These are phyloP conservation scores for Solanum bulbocastanum DNA, from an alignment of 257 asterid genomes.

Conservation along the genomic window DNA sequence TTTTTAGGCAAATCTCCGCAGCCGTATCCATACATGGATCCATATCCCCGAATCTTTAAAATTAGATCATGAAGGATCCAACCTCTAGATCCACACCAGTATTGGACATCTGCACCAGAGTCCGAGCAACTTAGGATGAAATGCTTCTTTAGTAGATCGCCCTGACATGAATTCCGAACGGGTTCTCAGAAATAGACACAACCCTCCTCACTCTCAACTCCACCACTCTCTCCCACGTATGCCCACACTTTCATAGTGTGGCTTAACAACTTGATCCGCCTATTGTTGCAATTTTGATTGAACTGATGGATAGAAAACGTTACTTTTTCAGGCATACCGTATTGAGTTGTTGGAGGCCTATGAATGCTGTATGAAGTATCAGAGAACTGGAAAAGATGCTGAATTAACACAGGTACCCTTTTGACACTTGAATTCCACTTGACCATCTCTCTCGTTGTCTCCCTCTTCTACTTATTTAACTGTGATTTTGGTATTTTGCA, in stretches of 20 bases:
- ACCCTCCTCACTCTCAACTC: not conserved
- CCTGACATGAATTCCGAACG: not conserved
- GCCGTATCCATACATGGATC: not conserved
- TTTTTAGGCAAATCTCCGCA: not conserved
- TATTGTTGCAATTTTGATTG: not conserved
- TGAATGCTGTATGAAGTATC: slow-evolving; percentile 81
- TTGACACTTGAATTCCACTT: not conserved
- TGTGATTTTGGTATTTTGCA: not conserved
- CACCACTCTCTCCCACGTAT: not conserved
- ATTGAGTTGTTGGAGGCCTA: slow-evolving; percentile 86
- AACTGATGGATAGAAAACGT: not conserved
- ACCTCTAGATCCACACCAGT: not conserved
- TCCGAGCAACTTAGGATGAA: not conserved
- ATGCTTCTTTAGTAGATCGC: not conserved
- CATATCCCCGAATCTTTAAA: not conserved
- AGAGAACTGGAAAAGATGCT: slow-evolving; percentile 80
- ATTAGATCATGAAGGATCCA: not conserved
- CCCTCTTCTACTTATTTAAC: not conserved
- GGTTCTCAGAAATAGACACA: not conserved
- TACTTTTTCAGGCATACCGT: slow-evolving; percentile 56
- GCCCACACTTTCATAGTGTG: not conserved
- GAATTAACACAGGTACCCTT: slow-evolving; percentile 87
- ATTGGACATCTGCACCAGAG: not conserved
- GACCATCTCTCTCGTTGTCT: not conserved
- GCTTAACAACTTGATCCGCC: not conserved